Percentiles rank a stretch among this genome's conserved stretches.
Conservation (phyloP, 140 eudicot species). For the Erigeron philadelphicus region DNA sequence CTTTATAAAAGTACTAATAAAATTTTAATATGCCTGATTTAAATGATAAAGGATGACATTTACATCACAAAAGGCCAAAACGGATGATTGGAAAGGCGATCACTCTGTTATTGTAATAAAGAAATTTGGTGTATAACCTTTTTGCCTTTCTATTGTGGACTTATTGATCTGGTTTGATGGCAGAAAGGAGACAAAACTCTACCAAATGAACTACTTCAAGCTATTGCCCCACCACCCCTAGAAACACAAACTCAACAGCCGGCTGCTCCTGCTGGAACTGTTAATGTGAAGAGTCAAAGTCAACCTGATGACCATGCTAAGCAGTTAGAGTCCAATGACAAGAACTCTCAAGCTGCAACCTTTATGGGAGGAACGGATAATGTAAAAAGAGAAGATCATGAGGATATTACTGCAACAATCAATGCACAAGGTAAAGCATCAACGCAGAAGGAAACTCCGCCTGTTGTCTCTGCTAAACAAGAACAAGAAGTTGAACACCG, state of each 20-base stretch:
- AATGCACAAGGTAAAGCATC: conserved; percentile 41
- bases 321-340: conserved; percentile 45
- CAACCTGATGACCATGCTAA: conserved; percentile 1
- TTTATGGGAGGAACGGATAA: conserved; percentile 27
- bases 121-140: not conserved
- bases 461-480: conserved; percentile 47
- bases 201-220: conserved; percentile 77
- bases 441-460: conserved; percentile 39
- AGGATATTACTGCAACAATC: conserved; percentile 37
- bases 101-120: not conserved
- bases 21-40: not conserved
- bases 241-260: conserved; percentile 59
- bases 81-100: not conserved
- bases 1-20: no score
- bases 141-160: conserved; percentile 6
- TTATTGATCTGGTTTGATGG: conserved; percentile 26
- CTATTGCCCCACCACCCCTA: conserved; percentile 83
- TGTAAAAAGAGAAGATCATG: conserved; percentile 42
- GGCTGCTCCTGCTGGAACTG: conserved; percentile 46
- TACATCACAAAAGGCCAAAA: not conserved
- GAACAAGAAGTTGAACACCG: conserved; percentile 49
- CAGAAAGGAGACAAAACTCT: conserved; percentile 93
- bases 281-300: conserved; percentile 24
- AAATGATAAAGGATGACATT: not conserved
- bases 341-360: conserved; percentile 36